These are phyloP conservation scores for Pyrenophora graminea DNA, from an alignment of 2,329 filamentous ascomycete species.

Conservation along the genomic window DNA sequence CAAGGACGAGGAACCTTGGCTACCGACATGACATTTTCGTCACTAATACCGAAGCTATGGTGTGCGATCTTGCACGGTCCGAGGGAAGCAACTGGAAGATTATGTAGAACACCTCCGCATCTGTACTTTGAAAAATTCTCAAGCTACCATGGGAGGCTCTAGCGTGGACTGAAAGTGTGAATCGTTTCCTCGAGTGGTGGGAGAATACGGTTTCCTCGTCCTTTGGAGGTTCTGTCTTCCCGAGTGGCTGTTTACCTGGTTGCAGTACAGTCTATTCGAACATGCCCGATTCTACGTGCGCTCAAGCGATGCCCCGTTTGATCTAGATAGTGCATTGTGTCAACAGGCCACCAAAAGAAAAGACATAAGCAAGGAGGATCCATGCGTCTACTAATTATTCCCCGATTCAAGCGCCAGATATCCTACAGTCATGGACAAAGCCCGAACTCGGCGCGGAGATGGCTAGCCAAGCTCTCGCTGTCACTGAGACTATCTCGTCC, in stretches of 20 bases:
- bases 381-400: constrained; percentile 21
- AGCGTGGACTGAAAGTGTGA: constrained; percentile 16
- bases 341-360: constrained; percentile 12
- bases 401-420: constrained; percentile 22
- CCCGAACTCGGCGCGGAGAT: constrained; percentile 25
- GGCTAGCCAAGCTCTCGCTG: constrained; percentile 27
- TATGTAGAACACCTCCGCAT: constrained; percentile 29
- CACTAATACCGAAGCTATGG: constrained; percentile 22
- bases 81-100: constrained; percentile 20
- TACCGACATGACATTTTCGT: constrained; percentile 17
- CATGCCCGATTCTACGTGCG: constrained; percentile 21
- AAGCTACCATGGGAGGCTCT: constrained; percentile 25
- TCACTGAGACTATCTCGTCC: constrained; percentile 26
- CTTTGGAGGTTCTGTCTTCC: constrained; percentile 27
- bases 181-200: constrained; percentile 20
- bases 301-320: constrained; percentile 26
- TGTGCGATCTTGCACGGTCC: constrained; percentile 15
- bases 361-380: constrained; percentile 6
- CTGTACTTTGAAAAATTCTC: constrained; percentile 23
- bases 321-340: constrained; percentile 19
- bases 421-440: constrained; percentile 21
- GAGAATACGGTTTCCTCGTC: constrained; percentile 29
- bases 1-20: constrained; percentile 23
- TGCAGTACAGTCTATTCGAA: constrained; percentile 19
- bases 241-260: constrained; percentile 26